Conservation (phyloP, 768 basidiomycete species). For the Filobasidium floriforme region DNA sequence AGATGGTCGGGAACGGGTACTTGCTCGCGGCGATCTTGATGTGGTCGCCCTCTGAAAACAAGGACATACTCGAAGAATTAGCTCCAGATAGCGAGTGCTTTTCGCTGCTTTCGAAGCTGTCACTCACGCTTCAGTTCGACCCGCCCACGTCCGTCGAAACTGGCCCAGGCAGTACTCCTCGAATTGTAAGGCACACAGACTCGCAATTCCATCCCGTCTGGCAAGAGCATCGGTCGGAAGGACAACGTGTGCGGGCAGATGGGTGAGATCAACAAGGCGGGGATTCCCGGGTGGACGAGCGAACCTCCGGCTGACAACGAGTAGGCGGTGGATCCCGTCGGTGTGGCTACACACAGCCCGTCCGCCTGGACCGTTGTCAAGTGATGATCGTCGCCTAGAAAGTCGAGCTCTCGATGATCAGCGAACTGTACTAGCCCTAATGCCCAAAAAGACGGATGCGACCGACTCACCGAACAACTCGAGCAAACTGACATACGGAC, state of each 20-base stretch:
- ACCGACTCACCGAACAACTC: slow-evolving; percentile 83
- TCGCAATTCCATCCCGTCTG: slow-evolving; percentile 95
- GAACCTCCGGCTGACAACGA: slow-evolving; percentile 98
- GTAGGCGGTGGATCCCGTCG: slow-evolving; percentile 97
- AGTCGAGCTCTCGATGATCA: slow-evolving; percentile 21
- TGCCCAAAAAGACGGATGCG: background rate
- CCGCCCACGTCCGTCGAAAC: slow-evolving; percentile 92
- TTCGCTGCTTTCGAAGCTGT: background rate
- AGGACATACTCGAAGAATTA: background rate
- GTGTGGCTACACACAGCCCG: slow-evolving; percentile 86
- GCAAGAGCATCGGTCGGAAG: slow-evolving; percentile 96
- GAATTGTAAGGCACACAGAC: slow-evolving; percentile 99
- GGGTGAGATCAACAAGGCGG: slow-evolving; percentile 89
- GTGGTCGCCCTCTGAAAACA: slow-evolving; percentile 84
- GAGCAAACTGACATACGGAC: slow-evolving; percentile 89
- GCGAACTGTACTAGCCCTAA: too few relatives aligned
- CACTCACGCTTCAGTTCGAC: slow-evolving; percentile 87
- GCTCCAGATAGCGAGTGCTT: background rate
- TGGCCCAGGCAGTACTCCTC: slow-evolving; percentile 95
- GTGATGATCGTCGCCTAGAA: slow-evolving; percentile 89
- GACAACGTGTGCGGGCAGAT: slow-evolving; percentile 98
- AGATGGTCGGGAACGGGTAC: slow-evolving; percentile 97
- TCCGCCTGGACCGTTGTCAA: slow-evolving; percentile 99
- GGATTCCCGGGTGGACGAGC: slow-evolving; percentile 94
- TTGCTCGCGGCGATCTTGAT: slow-evolving; percentile 96